Conservation (phyloP, 495 filamentous ascomycete species). For the Beverwykella pulmonaria region DNA sequence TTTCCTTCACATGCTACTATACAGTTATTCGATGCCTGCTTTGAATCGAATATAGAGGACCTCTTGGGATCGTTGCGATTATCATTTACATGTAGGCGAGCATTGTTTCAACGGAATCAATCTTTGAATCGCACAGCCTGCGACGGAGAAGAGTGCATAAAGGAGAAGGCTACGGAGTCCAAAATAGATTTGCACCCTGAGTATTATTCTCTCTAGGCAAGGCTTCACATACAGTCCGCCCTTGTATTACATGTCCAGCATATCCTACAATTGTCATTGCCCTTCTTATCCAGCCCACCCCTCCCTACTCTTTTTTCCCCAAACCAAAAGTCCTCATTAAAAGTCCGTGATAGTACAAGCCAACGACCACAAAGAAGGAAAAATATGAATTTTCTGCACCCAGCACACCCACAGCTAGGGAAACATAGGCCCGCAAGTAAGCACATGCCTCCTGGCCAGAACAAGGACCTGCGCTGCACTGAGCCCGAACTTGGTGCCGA, state of each 20-base stretch:
- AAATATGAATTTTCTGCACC: too few relatives aligned
- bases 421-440: conserved; percentile 40
- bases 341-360: background rate
- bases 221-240: background rate
- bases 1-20: background rate
- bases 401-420: conserved; percentile 6
- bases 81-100: too few relatives aligned
- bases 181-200: background rate
- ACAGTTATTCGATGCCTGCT: background rate
- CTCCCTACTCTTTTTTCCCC: background rate
- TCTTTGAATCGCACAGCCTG: background rate
- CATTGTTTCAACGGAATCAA: too few relatives aligned
- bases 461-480: conserved; percentile 34
- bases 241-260: background rate
- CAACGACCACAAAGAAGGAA: too few relatives aligned
- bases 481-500: conserved; percentile 39
- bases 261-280: background rate
- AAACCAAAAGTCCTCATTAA: background rate
- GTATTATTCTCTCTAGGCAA: background rate
- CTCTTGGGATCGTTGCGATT: too few relatives aligned
- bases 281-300: background rate
- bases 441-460: conserved; percentile 36
- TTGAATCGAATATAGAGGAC: too few relatives aligned
- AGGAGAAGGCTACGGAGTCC: background rate
- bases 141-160: background rate